phyloP scores from a whole-genome alignment of 257 asterid genomes.

The Forsythia viridissima region DNA sequence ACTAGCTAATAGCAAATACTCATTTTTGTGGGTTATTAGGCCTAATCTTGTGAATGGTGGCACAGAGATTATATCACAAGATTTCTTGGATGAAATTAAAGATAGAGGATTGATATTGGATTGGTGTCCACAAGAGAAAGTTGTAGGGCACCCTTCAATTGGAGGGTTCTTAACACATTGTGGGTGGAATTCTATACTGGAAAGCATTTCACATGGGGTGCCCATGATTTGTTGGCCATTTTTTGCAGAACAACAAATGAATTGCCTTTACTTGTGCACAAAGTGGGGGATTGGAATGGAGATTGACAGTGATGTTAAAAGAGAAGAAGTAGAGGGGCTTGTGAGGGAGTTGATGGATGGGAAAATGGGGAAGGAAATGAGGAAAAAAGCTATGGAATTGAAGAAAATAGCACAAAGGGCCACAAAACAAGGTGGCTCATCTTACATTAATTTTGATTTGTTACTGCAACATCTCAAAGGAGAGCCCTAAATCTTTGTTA shows the following conservation, averaged over 20 bases:
- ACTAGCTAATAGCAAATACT: background rate
- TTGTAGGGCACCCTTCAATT: background rate
- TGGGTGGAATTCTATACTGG: background rate
- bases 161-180: background rate
- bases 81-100: background rate
- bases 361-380: background rate
- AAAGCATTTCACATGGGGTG: background rate
- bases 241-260: slow-evolving; percentile 1
- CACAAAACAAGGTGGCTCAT: background rate
- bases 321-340: background rate
- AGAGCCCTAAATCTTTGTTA: background rate
- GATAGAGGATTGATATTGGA: background rate
- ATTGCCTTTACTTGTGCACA: background rate
- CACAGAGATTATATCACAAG: background rate
- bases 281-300: background rate
- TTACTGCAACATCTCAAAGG: background rate
- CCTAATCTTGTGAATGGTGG: background rate
- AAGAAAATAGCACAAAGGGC: background rate
- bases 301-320: background rate
- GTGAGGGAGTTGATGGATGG: background rate
- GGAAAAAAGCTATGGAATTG: background rate
- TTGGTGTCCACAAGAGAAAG: slow-evolving; percentile 2
- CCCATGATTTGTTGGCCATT: slow-evolving; percentile 6
- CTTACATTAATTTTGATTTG: background rate
- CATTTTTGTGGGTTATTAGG: slow-evolving; percentile 4